Evolutionary conservation across 148 eudicot genomes (phyloP).

Genomic region (Cornus kousa): DNA sequence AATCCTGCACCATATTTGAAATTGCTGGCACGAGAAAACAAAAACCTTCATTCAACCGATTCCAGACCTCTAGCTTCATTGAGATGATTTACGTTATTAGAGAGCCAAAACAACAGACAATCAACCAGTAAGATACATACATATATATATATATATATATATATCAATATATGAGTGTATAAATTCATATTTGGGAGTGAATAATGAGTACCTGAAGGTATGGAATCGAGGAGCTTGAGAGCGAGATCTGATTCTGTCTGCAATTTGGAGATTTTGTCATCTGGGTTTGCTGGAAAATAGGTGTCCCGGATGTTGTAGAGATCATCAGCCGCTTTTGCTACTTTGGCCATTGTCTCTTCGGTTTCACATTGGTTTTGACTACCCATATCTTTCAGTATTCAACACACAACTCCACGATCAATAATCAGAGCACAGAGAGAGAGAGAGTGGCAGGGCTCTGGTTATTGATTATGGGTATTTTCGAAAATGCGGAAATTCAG

Average conservation of each 20-base stretch:
- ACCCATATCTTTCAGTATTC: slow-evolving; percentile 34
- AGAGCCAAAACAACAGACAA: background rate
- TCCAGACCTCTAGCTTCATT: background rate
- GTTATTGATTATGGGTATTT: too few relatives aligned
- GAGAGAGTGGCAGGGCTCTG: too few relatives aligned
- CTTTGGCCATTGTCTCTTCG: slow-evolving; percentile 41
- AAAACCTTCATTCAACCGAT: background rate
- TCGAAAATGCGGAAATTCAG: too few relatives aligned
- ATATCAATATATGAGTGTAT: background rate
- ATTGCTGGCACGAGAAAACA: background rate
- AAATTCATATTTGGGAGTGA: background rate
- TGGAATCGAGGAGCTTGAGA: slow-evolving; percentile 62
- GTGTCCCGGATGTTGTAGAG: slow-evolving; percentile 75
- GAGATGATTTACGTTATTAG: background rate
- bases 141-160: background rate
- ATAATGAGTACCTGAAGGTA: slow-evolving; percentile 49
- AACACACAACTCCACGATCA: background rate
- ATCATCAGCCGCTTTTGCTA: slow-evolving; percentile 44
- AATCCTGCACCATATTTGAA: too few relatives aligned
- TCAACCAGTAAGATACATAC: background rate
- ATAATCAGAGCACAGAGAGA: too few relatives aligned
- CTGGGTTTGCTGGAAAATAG: slow-evolving; percentile 57
- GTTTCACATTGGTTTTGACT: slow-evolving; percentile 14
- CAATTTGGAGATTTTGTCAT: slow-evolving; percentile 51
- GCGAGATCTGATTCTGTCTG: slow-evolving; percentile 50